phyloP scores from a whole-genome alignment of 192 early-diverging fungal genomes.

The Gamsiella multidivaricata region DNA sequence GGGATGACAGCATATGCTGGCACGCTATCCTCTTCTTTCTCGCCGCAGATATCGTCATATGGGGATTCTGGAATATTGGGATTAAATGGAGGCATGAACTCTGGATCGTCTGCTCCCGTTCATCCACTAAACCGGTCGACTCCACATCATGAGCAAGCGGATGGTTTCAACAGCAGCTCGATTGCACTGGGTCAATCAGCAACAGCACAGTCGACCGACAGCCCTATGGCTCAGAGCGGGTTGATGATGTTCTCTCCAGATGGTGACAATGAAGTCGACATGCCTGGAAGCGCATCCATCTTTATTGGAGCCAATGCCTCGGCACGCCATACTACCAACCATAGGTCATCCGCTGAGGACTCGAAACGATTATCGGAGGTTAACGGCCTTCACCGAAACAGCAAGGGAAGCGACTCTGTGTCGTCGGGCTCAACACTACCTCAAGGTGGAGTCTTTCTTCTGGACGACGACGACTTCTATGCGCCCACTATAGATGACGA shows the following conservation, averaged over 20 bases:
- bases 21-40: conserved; percentile 22
- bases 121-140: neutral
- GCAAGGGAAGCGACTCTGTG: too few species aligned
- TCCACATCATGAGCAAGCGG: neutral
- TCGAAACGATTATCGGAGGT: neutral
- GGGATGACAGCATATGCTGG: conserved; percentile 3
- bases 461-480: conserved; percentile 45
- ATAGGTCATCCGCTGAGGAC: neutral
- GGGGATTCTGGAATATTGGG: conserved; percentile 20
- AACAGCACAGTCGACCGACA: neutral
- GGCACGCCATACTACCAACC: too few species aligned
- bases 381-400: neutral
- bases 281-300: conserved; percentile 49
- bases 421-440: conserved; percentile 23
- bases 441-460: conserved; percentile 38
- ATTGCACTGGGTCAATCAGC: neutral
- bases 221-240: conserved; percentile 43
- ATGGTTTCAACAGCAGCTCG: neutral
- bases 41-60: conserved; percentile 22
- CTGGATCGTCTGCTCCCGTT: conserved; percentile 2
- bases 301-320: conserved; percentile 12
- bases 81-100: neutral
- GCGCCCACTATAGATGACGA: neutral
- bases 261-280: conserved; percentile 68
- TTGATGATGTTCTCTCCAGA: conserved; percentile 66